Conservation (phyloP, 1,284 basidiomycete species). For the Cutaneotrichosporon sp. region DNA sequence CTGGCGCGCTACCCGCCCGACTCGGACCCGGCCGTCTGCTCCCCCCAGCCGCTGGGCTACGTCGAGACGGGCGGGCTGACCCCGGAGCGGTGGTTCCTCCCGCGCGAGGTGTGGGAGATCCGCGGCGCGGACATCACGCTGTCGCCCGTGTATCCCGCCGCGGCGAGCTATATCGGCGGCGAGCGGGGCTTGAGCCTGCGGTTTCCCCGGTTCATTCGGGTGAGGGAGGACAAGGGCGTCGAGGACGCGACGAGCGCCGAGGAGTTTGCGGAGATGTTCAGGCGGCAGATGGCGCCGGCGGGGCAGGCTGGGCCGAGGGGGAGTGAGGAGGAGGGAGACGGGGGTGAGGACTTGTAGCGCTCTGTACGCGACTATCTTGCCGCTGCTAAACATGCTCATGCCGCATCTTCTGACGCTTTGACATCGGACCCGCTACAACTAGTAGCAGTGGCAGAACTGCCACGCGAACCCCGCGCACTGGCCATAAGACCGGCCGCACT, state of each 20-base stretch:
- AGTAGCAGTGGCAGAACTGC: no score
- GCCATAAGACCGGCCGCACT: no score
- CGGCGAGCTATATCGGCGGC: constrained; percentile 66
- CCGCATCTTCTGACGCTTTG: no score
- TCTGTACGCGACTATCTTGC: no score
- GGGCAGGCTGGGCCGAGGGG: background rate
- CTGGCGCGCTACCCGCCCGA: constrained; percentile 66
- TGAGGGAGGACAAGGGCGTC: constrained; percentile 59
- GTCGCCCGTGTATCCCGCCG: constrained; percentile 84
- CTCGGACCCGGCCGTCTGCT: constrained; percentile 62
- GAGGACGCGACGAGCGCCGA: constrained; percentile 60
- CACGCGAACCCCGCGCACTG: no score
- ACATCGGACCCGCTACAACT: no score
- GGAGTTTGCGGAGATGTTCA: constrained; percentile 68
- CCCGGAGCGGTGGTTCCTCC: constrained; percentile 83
- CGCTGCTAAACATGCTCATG: no score
- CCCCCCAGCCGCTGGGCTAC: constrained; percentile 60
- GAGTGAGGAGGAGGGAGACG: background rate
- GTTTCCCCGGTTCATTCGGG: constrained; percentile 57
- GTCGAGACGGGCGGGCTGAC: constrained; percentile 72
- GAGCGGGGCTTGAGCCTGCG: constrained; percentile 71
- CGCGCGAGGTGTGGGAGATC: constrained; percentile 88
- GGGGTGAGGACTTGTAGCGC: no score
- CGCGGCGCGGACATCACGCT: constrained; percentile 86
- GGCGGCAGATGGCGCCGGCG: constrained; percentile 57